These are phyloP conservation scores for Lepidium sativum DNA, from an alignment of 345 rosid genomes.

Conservation along the genomic window DNA sequence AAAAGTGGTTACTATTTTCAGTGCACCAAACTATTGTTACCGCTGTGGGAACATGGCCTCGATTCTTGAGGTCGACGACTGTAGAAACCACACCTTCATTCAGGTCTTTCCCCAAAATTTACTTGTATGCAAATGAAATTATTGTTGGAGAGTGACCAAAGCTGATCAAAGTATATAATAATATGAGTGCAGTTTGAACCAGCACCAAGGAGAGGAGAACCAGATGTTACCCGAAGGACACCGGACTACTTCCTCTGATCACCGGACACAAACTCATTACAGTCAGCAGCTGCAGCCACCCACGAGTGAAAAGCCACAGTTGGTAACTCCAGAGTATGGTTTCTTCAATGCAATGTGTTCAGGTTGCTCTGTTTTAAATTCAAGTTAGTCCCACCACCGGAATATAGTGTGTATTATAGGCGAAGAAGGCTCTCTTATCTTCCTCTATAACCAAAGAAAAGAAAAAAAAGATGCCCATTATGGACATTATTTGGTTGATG, in stretches of 20 bases:
- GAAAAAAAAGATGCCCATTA: background rate
- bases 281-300: slow-evolving; percentile 20
- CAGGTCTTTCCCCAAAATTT: slow-evolving; percentile 45
- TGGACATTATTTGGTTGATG: slow-evolving; percentile 22
- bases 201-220: slow-evolving; percentile 96
- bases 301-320: slow-evolving; percentile 14
- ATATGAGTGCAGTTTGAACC: slow-evolving; percentile 78
- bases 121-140: background rate
- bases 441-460: slow-evolving; percentile 12
- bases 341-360: background rate
- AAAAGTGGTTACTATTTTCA: slow-evolving; percentile 93
- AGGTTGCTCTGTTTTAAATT: slow-evolving; percentile 10
- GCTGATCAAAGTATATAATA: background rate
- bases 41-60: slow-evolving; percentile 99
- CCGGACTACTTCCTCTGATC: slow-evolving; percentile 86
- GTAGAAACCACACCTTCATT: slow-evolving; percentile 88
- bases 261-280: slow-evolving; percentile 11
- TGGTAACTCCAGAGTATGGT: slow-evolving; percentile 7
- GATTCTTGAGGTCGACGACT: slow-evolving; percentile 87
- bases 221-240: slow-evolving; percentile 91
- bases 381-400: slow-evolving; percentile 15
- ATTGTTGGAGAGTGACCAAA: background rate
- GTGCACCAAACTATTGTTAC: slow-evolving; percentile 94
- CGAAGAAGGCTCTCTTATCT: slow-evolving; percentile 26
- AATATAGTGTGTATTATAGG: slow-evolving; percentile 27